Percentiles rank a stretch among this genome's conserved stretches.
phyloP scores from a whole-genome alignment of 2,329 filamentous ascomycete genomes.

The Metarhizium robertsii region DNA sequence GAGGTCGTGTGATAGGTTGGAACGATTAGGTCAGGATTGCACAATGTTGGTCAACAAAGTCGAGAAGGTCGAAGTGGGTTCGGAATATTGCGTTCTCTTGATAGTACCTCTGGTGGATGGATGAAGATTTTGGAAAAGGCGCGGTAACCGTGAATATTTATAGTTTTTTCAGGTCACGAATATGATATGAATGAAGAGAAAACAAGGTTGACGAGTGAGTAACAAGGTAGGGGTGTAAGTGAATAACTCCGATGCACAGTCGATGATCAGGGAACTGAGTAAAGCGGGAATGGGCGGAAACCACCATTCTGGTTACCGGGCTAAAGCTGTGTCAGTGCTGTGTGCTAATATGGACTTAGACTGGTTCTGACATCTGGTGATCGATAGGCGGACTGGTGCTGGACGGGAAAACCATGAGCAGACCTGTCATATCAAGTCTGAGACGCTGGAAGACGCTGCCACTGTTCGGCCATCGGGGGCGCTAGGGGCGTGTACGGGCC shows the following conservation, averaged over 20 bases:
- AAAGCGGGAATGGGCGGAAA: constrained; percentile 11
- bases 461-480: constrained; percentile 8
- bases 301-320: constrained; percentile 12
- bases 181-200: not conserved
- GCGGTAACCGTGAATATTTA: constrained; percentile 24
- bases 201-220: constrained; percentile 1
- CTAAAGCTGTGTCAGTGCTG: constrained; percentile 8
- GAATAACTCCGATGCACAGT: constrained; percentile 4
- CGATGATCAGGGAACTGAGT: constrained; percentile 5
- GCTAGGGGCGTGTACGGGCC: not conserved
- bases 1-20: not conserved
- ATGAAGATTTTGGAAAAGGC: not conserved
- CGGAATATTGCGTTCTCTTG: too few relatives aligned
- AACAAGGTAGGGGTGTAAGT: constrained; percentile 1
- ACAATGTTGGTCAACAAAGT: not conserved
- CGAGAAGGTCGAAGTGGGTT: not conserved
- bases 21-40: not conserved
- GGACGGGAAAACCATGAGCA: constrained; percentile 14
- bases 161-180: constrained; percentile 21
- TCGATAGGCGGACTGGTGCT: constrained; percentile 15
- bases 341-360: constrained; percentile 9
- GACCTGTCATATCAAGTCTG: constrained; percentile 27
- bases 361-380: constrained; percentile 12
- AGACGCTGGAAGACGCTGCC: constrained; percentile 16
- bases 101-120: not conserved